phyloP scores from a whole-genome alignment of 768 basidiomycete genomes.

The Naganishia kalamii region DNA sequence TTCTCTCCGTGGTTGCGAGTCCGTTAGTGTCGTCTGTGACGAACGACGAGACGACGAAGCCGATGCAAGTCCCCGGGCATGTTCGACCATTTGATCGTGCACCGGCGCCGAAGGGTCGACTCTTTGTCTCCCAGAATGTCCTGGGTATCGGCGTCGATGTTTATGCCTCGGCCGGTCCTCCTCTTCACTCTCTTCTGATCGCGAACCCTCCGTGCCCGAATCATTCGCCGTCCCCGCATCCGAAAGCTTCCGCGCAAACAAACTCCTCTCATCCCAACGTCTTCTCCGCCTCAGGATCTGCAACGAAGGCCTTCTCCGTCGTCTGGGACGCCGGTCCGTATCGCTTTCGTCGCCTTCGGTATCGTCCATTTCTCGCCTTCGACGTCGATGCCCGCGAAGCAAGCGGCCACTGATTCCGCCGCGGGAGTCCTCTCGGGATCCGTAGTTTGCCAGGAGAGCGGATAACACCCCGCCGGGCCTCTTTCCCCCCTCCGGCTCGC shows the following conservation, averaged over 20 bases:
- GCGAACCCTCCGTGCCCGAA: too few species aligned
- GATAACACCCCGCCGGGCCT: background rate
- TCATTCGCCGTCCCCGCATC: background rate
- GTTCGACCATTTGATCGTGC: background rate
- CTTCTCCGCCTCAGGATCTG: background rate
- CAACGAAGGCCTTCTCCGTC: background rate
- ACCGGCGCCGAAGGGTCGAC: background rate
- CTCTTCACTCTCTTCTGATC: background rate
- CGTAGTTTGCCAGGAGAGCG: background rate
- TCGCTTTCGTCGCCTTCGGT: background rate
- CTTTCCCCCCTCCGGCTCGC: background rate
- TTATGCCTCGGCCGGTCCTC: too few species aligned
- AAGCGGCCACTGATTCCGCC: background rate
- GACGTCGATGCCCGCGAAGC: background rate
- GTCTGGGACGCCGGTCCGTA: background rate
- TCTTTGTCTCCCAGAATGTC: too few species aligned
- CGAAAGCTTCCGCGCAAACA: background rate
- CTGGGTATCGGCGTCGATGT: too few species aligned
- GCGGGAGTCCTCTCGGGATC: background rate
- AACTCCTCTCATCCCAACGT: background rate
- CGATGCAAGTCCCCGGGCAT: background rate
- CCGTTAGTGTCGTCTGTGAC: background rate
- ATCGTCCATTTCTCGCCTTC: background rate
- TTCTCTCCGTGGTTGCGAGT: background rate
- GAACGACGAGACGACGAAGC: conserved; percentile 10